A percentile compares a stretch with the other conserved stretches of the same genome.
These are phyloP conservation scores for Phytopythium litorale DNA, from an alignment of 352 stramenopile genomes.

Conservation along the genomic window DNA sequence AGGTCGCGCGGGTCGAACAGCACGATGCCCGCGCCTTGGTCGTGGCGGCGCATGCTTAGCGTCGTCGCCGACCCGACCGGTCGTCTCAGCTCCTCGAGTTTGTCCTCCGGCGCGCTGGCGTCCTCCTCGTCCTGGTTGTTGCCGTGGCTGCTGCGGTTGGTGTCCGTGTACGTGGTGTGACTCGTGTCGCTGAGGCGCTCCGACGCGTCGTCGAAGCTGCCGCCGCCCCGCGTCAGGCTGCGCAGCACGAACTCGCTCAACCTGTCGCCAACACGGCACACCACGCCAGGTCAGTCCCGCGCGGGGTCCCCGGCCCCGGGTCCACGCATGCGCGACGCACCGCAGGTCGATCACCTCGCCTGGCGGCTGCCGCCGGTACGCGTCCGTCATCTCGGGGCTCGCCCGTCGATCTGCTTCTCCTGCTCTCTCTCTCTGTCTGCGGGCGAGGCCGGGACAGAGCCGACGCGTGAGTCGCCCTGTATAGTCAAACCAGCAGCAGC, in stretches of 20 bases:
- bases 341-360: constrained; percentile 3
- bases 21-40: constrained; percentile 23
- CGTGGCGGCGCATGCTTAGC: constrained; percentile 13
- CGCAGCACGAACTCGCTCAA: constrained; percentile 2
- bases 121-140: neutral
- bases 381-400: neutral
- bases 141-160: neutral
- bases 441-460: neutral
- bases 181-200: neutral
- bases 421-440: neutral
- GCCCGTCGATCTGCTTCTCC: too few relatives aligned
- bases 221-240: neutral
- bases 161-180: neutral
- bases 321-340: neutral
- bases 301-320: neutral
- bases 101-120: neutral
- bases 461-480: neutral
- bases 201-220: neutral
- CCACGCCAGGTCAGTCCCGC: neutral
- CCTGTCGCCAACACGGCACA: neutral
- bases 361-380: neutral
- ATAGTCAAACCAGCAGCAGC: neutral
- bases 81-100: constrained; percentile 2
- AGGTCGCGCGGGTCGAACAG: constrained; percentile 53
- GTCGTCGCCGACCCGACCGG: constrained; percentile 11